A percentile compares a stretch with the other conserved stretches of the same genome.
Evolutionary conservation across 108 stramenopile genomes (phyloP).

Genomic region (Epithemia pelagica): DNA sequence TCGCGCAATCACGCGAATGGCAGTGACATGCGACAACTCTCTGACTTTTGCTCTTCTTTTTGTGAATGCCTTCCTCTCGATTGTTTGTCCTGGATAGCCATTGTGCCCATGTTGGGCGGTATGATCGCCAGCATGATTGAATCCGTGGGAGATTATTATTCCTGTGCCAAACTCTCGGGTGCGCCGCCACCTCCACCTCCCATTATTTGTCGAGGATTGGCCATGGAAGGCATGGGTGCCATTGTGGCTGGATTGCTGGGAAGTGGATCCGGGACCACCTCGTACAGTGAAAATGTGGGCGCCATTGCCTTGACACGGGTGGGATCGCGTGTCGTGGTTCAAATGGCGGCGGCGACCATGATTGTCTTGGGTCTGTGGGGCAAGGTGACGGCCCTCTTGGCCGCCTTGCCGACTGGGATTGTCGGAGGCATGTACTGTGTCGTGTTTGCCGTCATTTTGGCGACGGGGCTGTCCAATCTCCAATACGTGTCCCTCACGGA

Average conservation of each 20-base stretch:
- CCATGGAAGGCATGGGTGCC: constrained; percentile 28
- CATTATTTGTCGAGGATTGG: constrained; percentile 28
- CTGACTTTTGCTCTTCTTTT: no score
- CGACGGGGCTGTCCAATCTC: constrained; percentile 28
- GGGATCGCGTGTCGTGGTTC: constrained; percentile 25
- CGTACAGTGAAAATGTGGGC: constrained; percentile 28
- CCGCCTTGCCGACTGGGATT: constrained; percentile 25
- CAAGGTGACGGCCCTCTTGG: constrained; percentile 25
- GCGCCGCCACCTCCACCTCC: constrained; percentile 31
- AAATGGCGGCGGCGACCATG: constrained; percentile 23
- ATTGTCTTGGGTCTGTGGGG: constrained; percentile 22
- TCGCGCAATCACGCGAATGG: no score
- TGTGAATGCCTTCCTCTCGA: no score
- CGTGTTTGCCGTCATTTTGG: constrained; percentile 26
- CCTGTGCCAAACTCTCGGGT: constrained; percentile 22
- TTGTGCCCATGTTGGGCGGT: constrained; percentile 28
- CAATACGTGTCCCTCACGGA: constrained; percentile 19
- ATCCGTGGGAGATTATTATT: constrained; percentile 30
- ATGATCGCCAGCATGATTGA: constrained; percentile 27
- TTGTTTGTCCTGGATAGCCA: no score
- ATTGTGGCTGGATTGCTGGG: constrained; percentile 24
- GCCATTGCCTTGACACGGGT: constrained; percentile 30
- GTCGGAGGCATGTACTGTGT: constrained; percentile 23
- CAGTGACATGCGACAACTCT: no score
- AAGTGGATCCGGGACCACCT: constrained; percentile 22